Conservation (phyloP, 495 filamentous ascomycete species). For the Neurospora sp. region DNA sequence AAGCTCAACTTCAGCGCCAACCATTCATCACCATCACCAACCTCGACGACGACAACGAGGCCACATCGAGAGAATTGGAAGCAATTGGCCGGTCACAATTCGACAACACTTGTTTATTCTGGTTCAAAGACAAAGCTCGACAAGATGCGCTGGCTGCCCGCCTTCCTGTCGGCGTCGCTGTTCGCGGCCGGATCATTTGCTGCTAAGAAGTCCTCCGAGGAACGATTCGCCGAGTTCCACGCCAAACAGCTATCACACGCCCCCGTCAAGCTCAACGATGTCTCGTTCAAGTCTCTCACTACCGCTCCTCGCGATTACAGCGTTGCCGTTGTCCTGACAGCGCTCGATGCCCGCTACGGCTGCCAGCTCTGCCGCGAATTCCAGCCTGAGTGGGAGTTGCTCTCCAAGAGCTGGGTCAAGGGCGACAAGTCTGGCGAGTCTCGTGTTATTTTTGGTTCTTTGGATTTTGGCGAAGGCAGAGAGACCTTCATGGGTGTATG, state of each 20-base stretch:
- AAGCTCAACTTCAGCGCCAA: not conserved
- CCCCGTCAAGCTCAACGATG: slow-evolving; percentile 67
- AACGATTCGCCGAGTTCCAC: slow-evolving; percentile 58
- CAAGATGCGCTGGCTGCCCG: slow-evolving; percentile 47
- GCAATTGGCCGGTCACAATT: slow-evolving; percentile 12
- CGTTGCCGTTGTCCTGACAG: slow-evolving; percentile 75
- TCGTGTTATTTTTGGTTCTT: slow-evolving; percentile 67
- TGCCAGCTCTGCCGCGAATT: slow-evolving; percentile 84
- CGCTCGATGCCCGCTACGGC: slow-evolving; percentile 72
- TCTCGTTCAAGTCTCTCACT: slow-evolving; percentile 64
- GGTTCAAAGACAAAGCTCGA: slow-evolving; percentile 7
- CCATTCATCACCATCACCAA: not conserved
- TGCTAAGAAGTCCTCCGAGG: slow-evolving; percentile 43
- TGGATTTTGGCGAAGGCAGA: slow-evolving; percentile 83
- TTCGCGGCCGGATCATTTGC: slow-evolving; percentile 40
- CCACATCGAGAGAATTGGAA: slow-evolving; percentile 3
- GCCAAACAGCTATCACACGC: slow-evolving; percentile 51
- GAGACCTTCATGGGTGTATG: slow-evolving; percentile 79
- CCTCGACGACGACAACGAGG: slow-evolving; percentile 4
- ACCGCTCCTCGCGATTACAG: slow-evolving; percentile 72
- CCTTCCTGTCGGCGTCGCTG: slow-evolving; percentile 46
- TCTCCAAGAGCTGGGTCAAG: slow-evolving; percentile 77
- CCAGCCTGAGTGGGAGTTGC: slow-evolving; percentile 86
- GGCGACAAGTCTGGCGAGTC: slow-evolving; percentile 65
- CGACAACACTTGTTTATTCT: not conserved